Conservation (phyloP, 2,329 filamentous ascomycete genomes). For the Ophiostoma triangulosporum region DNA sequence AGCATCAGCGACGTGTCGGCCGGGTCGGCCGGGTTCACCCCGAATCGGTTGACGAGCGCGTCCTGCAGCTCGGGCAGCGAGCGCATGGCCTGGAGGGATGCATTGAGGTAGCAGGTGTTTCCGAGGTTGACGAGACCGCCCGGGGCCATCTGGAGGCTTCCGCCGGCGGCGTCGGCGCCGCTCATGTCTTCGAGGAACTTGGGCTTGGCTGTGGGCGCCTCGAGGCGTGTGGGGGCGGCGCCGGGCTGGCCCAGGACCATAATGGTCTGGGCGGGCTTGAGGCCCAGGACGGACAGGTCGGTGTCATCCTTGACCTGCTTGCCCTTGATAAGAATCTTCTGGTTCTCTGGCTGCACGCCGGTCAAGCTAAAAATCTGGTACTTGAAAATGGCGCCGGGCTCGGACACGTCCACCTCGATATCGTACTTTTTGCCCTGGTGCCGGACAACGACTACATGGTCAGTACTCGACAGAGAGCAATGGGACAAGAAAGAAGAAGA, state of each 20-base stretch:
- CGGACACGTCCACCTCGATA: conserved; percentile 73
- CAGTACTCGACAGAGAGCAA: no score
- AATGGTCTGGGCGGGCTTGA: conserved; percentile 75
- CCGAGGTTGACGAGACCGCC: conserved; percentile 84
- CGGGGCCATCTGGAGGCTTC: conserved; percentile 49
- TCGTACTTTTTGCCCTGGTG: conserved; percentile 93
- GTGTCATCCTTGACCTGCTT: conserved; percentile 93
- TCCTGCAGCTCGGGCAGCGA: conserved; percentile 83
- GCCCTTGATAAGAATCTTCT: conserved; percentile 91
- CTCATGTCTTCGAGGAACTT: conserved; percentile 98
- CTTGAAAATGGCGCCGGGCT: conserved; percentile 87
- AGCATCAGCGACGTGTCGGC: conserved; percentile 37
- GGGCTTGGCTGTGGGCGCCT: conserved; percentile 64
- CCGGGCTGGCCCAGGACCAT: conserved; percentile 95
- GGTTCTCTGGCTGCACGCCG: conserved; percentile 86
- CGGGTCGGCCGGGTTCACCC: conserved; percentile 16
- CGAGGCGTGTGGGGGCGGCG: conserved; percentile 43
- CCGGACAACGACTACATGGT: conserved; percentile 65
- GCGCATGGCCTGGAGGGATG: conserved; percentile 81
- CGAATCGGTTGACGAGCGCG: conserved; percentile 50
- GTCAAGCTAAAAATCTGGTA: conserved; percentile 91
- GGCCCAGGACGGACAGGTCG: conserved; percentile 65
- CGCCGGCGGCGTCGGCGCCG: conserved; percentile 74
- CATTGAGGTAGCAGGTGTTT: conserved; percentile 98
- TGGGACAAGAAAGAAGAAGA: no score